Conservation (phyloP, 345 rosid genomes). For the Physaria fendleri region DNA sequence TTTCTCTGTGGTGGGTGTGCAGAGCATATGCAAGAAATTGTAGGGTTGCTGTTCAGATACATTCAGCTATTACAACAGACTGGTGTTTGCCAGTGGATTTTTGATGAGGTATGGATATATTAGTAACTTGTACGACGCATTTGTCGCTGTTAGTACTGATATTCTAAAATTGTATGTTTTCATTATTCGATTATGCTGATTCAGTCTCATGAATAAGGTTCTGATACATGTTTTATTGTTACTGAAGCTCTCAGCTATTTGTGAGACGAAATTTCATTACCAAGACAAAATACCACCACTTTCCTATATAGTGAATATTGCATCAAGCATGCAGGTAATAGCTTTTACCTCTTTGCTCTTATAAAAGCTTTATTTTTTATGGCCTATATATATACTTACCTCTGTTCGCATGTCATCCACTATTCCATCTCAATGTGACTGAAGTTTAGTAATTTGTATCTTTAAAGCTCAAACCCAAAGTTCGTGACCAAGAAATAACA, state of each 20-base stretch:
- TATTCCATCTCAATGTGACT: background rate
- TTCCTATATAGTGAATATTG: constrained; percentile 44
- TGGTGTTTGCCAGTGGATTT: constrained; percentile 88
- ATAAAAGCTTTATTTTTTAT: background rate
- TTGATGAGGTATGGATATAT: constrained; percentile 72
- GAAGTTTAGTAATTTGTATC: background rate
- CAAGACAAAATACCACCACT: constrained; percentile 73
- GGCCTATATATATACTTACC: background rate
- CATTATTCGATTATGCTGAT: background rate
- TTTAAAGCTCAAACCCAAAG: background rate
- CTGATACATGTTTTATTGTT: constrained; percentile 20
- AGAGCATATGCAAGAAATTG: constrained; percentile 80
- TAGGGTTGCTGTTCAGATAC: constrained; percentile 80
- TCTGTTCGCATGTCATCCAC: background rate
- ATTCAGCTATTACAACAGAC: constrained; percentile 64
- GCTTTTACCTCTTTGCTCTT: background rate
- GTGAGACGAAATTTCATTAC: constrained; percentile 81
- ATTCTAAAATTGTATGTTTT: background rate
- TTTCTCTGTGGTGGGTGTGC: constrained; percentile 21
- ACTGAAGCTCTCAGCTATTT: constrained; percentile 79
- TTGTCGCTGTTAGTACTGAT: background rate
- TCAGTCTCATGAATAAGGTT: background rate
- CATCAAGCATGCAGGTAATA: constrained; percentile 64
- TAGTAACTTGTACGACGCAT: background rate
- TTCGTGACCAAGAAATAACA: background rate